These are phyloP conservation scores for Lactarius trivialis DNA, from an alignment of 768 basidiomycete genomes.

Conservation along the genomic window DNA sequence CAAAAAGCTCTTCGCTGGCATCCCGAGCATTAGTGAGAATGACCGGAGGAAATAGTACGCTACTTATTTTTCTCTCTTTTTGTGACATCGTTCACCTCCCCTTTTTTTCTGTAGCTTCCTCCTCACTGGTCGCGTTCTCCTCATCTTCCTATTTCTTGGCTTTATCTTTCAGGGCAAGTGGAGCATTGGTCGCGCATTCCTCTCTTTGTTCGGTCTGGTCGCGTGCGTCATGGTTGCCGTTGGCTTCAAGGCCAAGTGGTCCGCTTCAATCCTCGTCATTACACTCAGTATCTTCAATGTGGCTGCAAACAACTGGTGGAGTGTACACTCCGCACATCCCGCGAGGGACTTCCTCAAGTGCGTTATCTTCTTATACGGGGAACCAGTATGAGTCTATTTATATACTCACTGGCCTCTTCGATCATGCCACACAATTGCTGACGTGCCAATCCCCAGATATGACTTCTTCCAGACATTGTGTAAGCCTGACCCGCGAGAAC, in stretches of 20 bases:
- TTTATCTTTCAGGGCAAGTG: slow-evolving; percentile 93
- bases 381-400: slow-evolving; percentile 1
- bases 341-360: slow-evolving; percentile 98
- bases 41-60: slow-evolving; percentile 97
- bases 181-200: slow-evolving; percentile 78
- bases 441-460: slow-evolving; percentile 51
- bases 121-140: slow-evolving; percentile 90
- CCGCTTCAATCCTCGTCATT: slow-evolving; percentile 90
- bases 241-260: slow-evolving; percentile 99
- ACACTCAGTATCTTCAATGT: slow-evolving; percentile 93
- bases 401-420: background rate
- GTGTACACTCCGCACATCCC: slow-evolving; percentile 84
- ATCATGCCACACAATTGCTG: slow-evolving; percentile 2
- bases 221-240: slow-evolving; percentile 96
- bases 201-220: slow-evolving; percentile 83
- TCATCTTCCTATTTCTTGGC: slow-evolving; percentile 98
- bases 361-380: background rate
- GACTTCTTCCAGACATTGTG: slow-evolving; percentile 99
- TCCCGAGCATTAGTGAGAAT: slow-evolving; percentile 85
- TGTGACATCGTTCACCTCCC: background rate
- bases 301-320: slow-evolving; percentile 99
- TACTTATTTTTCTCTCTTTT: background rate
- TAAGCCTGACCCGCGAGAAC: slow-evolving; percentile 27
- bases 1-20: slow-evolving; percentile 84
- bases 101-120: slow-evolving; percentile 67